Evolutionary conservation across 176 grass and related monocot species (phyloP).

Genomic region (Musa beccarii): DNA sequence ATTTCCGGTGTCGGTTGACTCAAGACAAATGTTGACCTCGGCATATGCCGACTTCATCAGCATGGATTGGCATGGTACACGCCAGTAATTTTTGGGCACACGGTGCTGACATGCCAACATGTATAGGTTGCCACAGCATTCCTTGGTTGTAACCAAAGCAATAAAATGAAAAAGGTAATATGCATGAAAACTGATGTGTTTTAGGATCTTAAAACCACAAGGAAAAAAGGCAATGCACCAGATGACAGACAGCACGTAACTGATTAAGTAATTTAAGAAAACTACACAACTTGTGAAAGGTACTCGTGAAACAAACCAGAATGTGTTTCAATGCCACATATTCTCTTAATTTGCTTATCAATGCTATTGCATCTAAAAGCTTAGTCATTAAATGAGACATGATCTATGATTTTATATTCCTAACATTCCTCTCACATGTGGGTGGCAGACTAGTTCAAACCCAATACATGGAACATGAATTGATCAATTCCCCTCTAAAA

Average conservation of each 20-base stretch:
- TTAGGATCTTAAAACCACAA: neutral
- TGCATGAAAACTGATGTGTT: neutral
- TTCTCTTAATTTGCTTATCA: too few relatives aligned
- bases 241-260: neutral
- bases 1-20: too few relatives aligned
- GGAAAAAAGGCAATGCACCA: neutral
- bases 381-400: too few relatives aligned
- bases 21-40: neutral
- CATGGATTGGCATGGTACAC: too few relatives aligned
- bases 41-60: neutral
- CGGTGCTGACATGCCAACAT: neutral
- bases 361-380: too few relatives aligned
- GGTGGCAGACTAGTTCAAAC: too few relatives aligned
- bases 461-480: too few relatives aligned
- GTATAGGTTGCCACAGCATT: neutral
- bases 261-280: neutral
- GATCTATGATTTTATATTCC: too few relatives aligned
- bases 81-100: too few relatives aligned
- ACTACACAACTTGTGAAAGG: neutral
- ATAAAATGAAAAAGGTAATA: neutral
- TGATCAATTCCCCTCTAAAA: too few relatives aligned
- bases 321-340: neutral
- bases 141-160: neutral
- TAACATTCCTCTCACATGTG: too few relatives aligned
- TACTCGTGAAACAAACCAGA: neutral